phyloP scores from a whole-genome alignment of 192 early-diverging fungal genomes.

The Obelidium mucronatum region DNA sequence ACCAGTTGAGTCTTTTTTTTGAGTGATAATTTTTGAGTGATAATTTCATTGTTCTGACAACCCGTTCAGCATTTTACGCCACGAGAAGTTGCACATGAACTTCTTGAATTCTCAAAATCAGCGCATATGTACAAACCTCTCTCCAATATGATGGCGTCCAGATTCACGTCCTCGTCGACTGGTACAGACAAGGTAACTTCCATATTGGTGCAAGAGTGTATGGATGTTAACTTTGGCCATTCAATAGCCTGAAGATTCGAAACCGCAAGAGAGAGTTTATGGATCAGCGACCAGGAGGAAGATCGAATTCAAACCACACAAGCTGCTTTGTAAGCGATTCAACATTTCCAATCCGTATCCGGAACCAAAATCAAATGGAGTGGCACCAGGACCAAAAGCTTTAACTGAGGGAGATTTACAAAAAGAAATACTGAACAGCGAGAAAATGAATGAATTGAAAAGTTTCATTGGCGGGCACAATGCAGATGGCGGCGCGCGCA shows the following conservation, averaged over 20 bases:
- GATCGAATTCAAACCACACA: constrained; percentile 67
- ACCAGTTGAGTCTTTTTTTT: constrained; percentile 18
- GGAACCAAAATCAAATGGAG: constrained; percentile 16
- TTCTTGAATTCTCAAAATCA: constrained; percentile 77
- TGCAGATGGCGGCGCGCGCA: not conserved
- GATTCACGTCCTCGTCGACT: constrained; percentile 61
- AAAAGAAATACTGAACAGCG: constrained; percentile 47
- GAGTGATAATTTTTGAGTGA: not conserved
- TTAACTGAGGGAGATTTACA: constrained; percentile 33
- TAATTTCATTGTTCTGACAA: not conserved
- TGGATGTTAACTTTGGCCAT: no score
- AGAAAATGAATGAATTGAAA: constrained; percentile 53
- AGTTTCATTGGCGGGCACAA: constrained; percentile 31
- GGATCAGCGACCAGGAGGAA: constrained; percentile 66
- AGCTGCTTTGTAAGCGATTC: constrained; percentile 80
- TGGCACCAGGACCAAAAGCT: constrained; percentile 32
- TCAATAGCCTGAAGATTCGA: constrained; percentile 36
- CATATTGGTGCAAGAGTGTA: no score
- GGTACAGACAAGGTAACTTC: not conserved
- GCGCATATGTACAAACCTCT: constrained; percentile 79
- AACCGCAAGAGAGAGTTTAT: constrained; percentile 51
- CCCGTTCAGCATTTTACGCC: constrained; percentile 35
- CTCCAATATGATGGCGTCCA: constrained; percentile 70
- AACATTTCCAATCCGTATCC: constrained; percentile 78
- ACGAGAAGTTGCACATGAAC: constrained; percentile 60